These are phyloP conservation scores for Aspergillus novoparasiticus DNA, from an alignment of 2,329 filamentous ascomycete genomes.

Conservation along the genomic window DNA sequence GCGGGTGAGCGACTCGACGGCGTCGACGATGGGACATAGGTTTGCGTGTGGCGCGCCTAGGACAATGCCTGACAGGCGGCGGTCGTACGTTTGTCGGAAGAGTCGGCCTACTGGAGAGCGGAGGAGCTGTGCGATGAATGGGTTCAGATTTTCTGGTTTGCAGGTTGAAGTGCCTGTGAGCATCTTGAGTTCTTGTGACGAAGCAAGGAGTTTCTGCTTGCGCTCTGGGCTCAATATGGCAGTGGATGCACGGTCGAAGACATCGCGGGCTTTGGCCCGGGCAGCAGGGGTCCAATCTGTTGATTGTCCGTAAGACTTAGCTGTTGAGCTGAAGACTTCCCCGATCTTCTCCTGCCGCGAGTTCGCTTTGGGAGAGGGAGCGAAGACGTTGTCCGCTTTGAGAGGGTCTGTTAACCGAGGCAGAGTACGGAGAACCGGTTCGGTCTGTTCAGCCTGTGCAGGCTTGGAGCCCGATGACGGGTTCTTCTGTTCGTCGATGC, in stretches of 20 bases:
- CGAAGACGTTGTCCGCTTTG: constrained; percentile 52
- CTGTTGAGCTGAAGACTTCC: constrained; percentile 47
- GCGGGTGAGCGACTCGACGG: constrained; percentile 68
- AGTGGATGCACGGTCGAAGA: constrained; percentile 42
- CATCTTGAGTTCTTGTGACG: constrained; percentile 41
- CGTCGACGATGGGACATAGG: constrained; percentile 68
- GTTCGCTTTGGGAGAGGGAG: constrained; percentile 39
- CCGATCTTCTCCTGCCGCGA: constrained; percentile 41
- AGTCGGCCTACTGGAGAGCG: constrained; percentile 62
- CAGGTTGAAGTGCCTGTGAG: constrained; percentile 39
- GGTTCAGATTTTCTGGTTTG: constrained; percentile 53
- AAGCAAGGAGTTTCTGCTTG: constrained; percentile 40
- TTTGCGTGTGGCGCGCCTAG: constrained; percentile 75
- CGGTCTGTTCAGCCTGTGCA: constrained; percentile 47
- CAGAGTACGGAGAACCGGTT: constrained; percentile 46
- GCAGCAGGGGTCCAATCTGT: constrained; percentile 47
- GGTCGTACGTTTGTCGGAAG: constrained; percentile 71
- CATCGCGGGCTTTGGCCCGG: constrained; percentile 40
- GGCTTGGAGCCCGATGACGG: constrained; percentile 38
- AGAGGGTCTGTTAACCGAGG: constrained; percentile 54
- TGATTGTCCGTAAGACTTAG: constrained; percentile 49
- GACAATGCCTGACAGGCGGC: constrained; percentile 66
- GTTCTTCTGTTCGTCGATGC: constrained; percentile 66
- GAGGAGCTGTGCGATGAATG: constrained; percentile 52
- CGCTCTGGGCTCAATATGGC: constrained; percentile 43